Evolutionary conservation across 2,329 filamentous ascomycete species (phyloP).

Genomic region (Alternaria incomplexa): DNA sequence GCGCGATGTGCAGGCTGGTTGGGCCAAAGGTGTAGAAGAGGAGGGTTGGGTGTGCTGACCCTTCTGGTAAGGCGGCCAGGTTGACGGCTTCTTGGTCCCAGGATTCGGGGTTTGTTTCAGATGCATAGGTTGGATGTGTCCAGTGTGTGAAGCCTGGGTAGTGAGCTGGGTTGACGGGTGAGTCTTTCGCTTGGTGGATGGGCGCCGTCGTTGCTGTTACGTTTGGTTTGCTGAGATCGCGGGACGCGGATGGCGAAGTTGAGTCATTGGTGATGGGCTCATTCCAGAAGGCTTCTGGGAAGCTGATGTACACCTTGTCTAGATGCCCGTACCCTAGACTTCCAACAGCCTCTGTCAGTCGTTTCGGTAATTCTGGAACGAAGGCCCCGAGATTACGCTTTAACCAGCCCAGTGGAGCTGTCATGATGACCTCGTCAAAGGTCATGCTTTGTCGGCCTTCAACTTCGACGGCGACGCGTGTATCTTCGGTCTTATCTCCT

Average conservation of each 20-base stretch:
- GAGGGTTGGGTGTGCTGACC: conserved; percentile 74
- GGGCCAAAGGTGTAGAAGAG: conserved; percentile 80
- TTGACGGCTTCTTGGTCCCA: conserved; percentile 83
- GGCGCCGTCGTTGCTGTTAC: conserved; percentile 47
- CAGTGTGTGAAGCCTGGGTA: conserved; percentile 77
- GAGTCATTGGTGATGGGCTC: not conserved
- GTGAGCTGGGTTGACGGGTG: conserved; percentile 39
- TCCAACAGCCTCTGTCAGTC: conserved; percentile 66
- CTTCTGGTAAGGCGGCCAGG: conserved; percentile 67
- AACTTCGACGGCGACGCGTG: conserved; percentile 51
- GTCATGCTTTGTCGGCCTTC: conserved; percentile 53
- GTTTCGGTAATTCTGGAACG: conserved; percentile 63
- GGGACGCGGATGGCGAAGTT: conserved; percentile 4
- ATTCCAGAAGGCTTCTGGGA: conserved; percentile 78
- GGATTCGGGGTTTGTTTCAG: conserved; percentile 63
- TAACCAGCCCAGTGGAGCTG: conserved; percentile 67
- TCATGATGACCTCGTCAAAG: conserved; percentile 74
- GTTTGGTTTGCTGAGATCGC: conserved; percentile 38
- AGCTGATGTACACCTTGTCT: conserved; percentile 70
- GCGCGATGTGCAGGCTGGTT: conserved; percentile 41
- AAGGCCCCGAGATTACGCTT: conserved; percentile 56
- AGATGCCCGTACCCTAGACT: conserved; percentile 72
- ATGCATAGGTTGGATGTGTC: conserved; percentile 72
- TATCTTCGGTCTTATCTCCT: conserved; percentile 15
- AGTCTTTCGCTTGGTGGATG: conserved; percentile 39